phyloP scores from a whole-genome alignment of 768 basidiomycete genomes.

The Trametes cubensis region DNA sequence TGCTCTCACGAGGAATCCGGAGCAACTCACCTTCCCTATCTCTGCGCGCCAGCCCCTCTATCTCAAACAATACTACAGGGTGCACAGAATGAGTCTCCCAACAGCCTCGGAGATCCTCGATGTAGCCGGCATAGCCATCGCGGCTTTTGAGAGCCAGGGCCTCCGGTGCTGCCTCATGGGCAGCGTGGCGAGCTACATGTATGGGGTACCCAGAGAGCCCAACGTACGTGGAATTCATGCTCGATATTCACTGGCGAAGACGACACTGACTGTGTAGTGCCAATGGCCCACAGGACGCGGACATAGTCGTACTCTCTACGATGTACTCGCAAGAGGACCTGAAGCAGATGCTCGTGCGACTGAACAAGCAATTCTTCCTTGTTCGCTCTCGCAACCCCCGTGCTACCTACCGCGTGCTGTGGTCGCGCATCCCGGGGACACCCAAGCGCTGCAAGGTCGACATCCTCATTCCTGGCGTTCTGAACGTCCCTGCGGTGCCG shows the following conservation, averaged over 20 bases:
- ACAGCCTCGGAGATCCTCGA: slow-evolving; percentile 11
- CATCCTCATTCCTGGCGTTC: slow-evolving; percentile 35
- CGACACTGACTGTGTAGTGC: background rate
- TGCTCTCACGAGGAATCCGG: too few relatives aligned
- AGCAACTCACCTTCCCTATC: too few relatives aligned
- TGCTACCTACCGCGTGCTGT: slow-evolving; percentile 47
- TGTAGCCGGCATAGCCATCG: slow-evolving; percentile 22
- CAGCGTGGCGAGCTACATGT: slow-evolving; percentile 27
- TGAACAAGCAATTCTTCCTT: slow-evolving; percentile 41
- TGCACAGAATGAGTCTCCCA: background rate
- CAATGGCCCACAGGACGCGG: slow-evolving; percentile 44
- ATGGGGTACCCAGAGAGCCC: slow-evolving; percentile 27
- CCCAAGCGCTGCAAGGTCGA: slow-evolving; percentile 36
- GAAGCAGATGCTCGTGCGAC: slow-evolving; percentile 40
- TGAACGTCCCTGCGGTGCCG: slow-evolving; percentile 33
- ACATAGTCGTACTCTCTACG: slow-evolving; percentile 46
- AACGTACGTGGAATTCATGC: slow-evolving; percentile 17
- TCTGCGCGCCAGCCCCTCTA: background rate
- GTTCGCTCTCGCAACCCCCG: slow-evolving; percentile 40
- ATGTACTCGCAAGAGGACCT: slow-evolving; percentile 40
- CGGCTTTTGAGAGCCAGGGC: slow-evolving; percentile 20
- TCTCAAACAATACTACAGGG: too few relatives aligned
- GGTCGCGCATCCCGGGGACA: slow-evolving; percentile 32
- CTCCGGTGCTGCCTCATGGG: slow-evolving; percentile 32
- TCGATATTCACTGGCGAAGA: background rate